phyloP scores from a whole-genome alignment of 176 grass and related monocot genomes.

The Rhynchospora pubera region DNA sequence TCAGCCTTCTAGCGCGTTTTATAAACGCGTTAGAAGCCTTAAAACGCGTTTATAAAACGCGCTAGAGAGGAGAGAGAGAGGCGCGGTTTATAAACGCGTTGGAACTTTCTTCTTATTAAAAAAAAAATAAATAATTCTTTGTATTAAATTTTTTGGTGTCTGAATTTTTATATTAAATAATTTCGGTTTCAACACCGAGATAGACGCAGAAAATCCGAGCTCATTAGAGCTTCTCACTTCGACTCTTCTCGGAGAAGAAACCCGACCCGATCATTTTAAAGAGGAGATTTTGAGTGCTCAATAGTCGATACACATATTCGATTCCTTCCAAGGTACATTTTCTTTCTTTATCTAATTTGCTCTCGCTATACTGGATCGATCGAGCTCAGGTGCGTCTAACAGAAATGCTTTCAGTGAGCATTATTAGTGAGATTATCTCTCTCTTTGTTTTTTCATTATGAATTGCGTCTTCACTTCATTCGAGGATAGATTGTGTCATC shows the following conservation, averaged over 20 bases:
- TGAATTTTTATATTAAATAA: no score
- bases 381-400: neutral
- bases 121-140: no score
- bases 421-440: neutral
- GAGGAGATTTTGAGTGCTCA: no score
- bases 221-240: neutral
- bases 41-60: no score
- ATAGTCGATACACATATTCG: no score
- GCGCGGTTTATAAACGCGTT: no score
- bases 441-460: neutral
- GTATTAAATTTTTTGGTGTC: no score
- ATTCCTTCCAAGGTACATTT: neutral
- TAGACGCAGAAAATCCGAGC: neutral
- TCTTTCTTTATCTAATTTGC: neutral
- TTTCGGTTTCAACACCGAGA: no score
- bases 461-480: neutral
- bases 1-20: no score
- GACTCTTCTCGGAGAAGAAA: constrained; percentile 3
- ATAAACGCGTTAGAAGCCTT: no score
- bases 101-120: no score
- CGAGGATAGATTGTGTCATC: neutral
- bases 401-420: neutral
- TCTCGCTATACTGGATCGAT: neutral
- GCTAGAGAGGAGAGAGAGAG: no score
- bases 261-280: neutral